A percentile compares a stretch with the other conserved stretches of the same genome.
phyloP scores from a whole-genome alignment of 331 rosid genomes.

The Malus hybrid region DNA sequence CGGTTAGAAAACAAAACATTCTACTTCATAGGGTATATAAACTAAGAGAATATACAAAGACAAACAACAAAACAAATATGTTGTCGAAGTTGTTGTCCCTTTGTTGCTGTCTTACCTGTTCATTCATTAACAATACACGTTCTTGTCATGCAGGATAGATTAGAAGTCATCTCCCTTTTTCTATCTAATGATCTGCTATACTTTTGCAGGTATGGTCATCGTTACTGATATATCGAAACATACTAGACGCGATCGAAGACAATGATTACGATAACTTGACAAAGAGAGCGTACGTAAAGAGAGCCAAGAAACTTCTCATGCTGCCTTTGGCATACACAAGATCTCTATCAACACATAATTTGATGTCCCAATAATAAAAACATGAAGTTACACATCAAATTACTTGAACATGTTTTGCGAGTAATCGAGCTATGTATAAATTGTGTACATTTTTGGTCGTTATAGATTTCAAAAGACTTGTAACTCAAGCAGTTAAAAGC shows the following conservation, averaged over 20 bases:
- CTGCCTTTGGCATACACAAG: slow-evolving; percentile 66
- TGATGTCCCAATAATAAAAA: neutral
- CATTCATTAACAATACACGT: neutral
- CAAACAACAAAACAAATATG: neutral
- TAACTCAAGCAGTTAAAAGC: neutral
- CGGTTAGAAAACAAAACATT: neutral
- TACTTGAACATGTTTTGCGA: neutral
- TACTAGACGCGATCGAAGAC: slow-evolving; percentile 70
- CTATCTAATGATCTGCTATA: neutral
- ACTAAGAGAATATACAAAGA: neutral
- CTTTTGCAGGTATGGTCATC: slow-evolving; percentile 78
- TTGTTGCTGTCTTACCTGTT: neutral
- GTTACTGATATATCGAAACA: slow-evolving; percentile 54
- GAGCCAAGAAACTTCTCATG: slow-evolving; percentile 48
- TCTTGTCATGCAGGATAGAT: neutral
- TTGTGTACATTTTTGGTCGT: neutral
- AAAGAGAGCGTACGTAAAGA: slow-evolving; percentile 67
- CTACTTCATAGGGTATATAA: neutral
- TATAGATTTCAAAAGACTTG: neutral
- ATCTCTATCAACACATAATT: slow-evolving; percentile 29
- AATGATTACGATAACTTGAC: slow-evolving; percentile 73
- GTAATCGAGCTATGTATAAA: neutral
- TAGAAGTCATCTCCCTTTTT: neutral
- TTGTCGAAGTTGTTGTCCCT: neutral
- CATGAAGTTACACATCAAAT: neutral